Conservation (phyloP, 371 early-diverging fungal species). For the Nematocida sp. region DNA sequence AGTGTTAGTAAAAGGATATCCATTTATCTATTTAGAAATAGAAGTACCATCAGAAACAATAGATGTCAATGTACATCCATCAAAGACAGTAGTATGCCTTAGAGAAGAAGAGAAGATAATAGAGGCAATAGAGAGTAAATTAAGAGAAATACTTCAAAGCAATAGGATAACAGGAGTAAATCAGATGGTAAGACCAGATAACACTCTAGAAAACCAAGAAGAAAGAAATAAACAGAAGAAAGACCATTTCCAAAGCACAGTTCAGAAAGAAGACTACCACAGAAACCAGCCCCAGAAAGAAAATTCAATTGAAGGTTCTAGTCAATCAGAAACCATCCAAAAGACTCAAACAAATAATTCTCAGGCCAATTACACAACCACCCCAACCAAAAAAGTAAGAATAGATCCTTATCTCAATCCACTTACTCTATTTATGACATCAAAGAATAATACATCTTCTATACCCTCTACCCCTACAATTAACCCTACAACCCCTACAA, state of each 20-base stretch:
- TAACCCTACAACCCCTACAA: background rate
- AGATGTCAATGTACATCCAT: conserved; percentile 95
- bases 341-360: too few species aligned
- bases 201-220: background rate
- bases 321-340: too few species aligned
- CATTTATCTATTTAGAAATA: conserved; percentile 80
- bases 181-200: background rate
- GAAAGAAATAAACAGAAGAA: too few species aligned
- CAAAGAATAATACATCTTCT: background rate
- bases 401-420: conserved; percentile 18
- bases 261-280: too few species aligned
- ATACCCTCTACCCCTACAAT: background rate
- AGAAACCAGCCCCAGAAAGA: too few species aligned
- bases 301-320: too few species aligned
- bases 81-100: conserved; percentile 83
- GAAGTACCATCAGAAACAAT: conserved; percentile 73
- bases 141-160: conserved; percentile 12
- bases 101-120: conserved; percentile 76
- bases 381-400: conserved; percentile 16
- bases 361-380: too few species aligned
- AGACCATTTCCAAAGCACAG: background rate
- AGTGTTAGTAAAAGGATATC: conserved; percentile 76
- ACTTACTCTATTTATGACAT: conserved; percentile 14
- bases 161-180: conserved; percentile 2
- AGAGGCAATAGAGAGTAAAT: conserved; percentile 52